Evolutionary conservation across 2,329 filamentous ascomycete species (phyloP), one percentile per base, ranked within the genome.

Genomic region (Ciborinia camelliae): DNA sequence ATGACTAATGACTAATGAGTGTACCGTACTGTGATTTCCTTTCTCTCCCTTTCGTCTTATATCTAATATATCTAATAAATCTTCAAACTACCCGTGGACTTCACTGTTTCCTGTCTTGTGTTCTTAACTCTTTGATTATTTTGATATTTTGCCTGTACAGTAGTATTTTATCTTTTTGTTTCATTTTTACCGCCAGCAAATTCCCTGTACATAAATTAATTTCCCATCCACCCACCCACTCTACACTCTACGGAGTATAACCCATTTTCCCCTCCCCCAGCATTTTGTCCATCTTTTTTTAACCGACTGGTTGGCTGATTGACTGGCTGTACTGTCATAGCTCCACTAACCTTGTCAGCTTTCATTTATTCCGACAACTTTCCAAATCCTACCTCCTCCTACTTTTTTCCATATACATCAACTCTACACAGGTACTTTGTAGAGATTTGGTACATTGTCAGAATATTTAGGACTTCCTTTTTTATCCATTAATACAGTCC

Each of bases 221-320:
- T 26, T 54, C 14, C 32, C 51, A 39, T 10, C 12, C 6, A 3
- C 51, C 51, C 35, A 18, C 6, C 32, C 23, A 39, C 37, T 23
- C 26, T 15, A 3, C 45, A 50, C n/a, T n/a, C n/a, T n/a, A n/a
- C n/a, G n/a, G n/a, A n/a, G n/a, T n/a, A n/a, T n/a, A n/a, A 4
- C 35, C 32, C 35, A 37, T 37, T 18, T 54, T 7, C 52, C 52
- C 52, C 52, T 41, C 35, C 52, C 35, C 52, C 52, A 55, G 52
- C 52, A 41, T 41, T 55, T 55, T 15, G 6, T 37, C 7, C 3
- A 37, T 39, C 32, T 12, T 28, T 23, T 50, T 41, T 55, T 39
- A 54, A 20, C 51, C 51, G n/a, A n/a, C n/a, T n/a, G n/a, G n/a
- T n/a, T n/a, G n/a, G n/a, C n/a, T n/a, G n/a, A n/a, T n/a, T n/a